phyloP scores from a whole-genome alignment of 768 basidiomycete species.

The Russula foetens region DNA sequence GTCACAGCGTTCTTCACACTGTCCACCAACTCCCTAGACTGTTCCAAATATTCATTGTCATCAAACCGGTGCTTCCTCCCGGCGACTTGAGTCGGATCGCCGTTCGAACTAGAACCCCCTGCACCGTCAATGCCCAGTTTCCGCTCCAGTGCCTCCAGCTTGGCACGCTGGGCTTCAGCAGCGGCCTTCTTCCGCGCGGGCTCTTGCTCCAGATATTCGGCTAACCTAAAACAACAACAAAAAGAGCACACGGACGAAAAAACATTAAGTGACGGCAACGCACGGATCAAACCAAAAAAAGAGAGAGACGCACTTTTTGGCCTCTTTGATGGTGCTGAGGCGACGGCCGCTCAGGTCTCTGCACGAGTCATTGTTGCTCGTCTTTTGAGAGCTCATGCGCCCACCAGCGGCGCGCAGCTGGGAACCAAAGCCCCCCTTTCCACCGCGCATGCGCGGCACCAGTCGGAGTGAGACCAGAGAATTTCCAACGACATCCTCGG shows the following conservation, averaged over 20 bases:
- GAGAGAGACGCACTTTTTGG: slow-evolving; percentile 61
- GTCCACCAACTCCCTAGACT: slow-evolving; percentile 85
- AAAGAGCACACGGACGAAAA: background rate
- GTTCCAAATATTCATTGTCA: slow-evolving; percentile 86
- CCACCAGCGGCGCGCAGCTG: slow-evolving; percentile 96
- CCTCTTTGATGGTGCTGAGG: slow-evolving; percentile 92
- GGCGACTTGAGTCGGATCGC: slow-evolving; percentile 40
- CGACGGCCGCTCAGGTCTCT: slow-evolving; percentile 85
- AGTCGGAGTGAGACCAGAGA: slow-evolving; percentile 60
- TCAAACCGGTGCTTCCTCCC: slow-evolving; percentile 88
- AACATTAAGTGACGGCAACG: background rate
- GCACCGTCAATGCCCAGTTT: slow-evolving; percentile 60
- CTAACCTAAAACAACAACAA: slow-evolving; percentile 43
- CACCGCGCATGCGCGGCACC: slow-evolving; percentile 69
- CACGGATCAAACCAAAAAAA: background rate
- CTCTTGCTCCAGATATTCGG: slow-evolving; percentile 79
- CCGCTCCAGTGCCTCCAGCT: slow-evolving; percentile 78
- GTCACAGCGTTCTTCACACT: slow-evolving; percentile 86
- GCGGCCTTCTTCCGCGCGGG: slow-evolving; percentile 73
- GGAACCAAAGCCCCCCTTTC: slow-evolving; percentile 96
- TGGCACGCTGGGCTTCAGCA: slow-evolving; percentile 68
- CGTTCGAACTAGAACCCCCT: slow-evolving; percentile 26
- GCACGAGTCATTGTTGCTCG: slow-evolving; percentile 91
- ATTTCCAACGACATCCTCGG: slow-evolving; percentile 12
- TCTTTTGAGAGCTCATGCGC: slow-evolving; percentile 94